Conservation (phyloP, 192 early-diverging fungal genomes). For the Jimgerdemannia lactiflua region DNA sequence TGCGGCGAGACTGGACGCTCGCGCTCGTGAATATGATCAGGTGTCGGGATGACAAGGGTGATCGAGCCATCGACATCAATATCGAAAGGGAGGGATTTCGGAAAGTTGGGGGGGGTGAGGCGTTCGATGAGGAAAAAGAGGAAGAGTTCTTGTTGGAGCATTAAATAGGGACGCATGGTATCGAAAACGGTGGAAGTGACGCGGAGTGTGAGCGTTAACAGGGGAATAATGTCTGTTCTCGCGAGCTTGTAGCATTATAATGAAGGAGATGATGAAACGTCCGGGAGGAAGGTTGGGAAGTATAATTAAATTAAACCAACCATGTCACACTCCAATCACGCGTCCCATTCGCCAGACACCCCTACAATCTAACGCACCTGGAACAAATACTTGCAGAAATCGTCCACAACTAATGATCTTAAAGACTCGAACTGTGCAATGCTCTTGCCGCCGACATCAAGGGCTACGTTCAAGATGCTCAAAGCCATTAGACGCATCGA, state of each 20-base stretch:
- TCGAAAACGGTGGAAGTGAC: slow-evolving; percentile 70
- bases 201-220: slow-evolving; percentile 61
- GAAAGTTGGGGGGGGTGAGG: slow-evolving; percentile 33
- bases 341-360: background rate
- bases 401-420: slow-evolving; percentile 72
- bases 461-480: slow-evolving; percentile 78
- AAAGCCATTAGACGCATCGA: slow-evolving; percentile 89
- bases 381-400: slow-evolving; percentile 84
- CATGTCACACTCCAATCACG: background rate
- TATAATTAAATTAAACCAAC: background rate
- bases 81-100: slow-evolving; percentile 1
- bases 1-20: slow-evolving; percentile 12
- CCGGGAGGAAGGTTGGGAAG: background rate
- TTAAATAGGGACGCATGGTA: slow-evolving; percentile 62
- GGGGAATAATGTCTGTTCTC: slow-evolving; percentile 48
- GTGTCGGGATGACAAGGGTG: background rate
- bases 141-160: slow-evolving; percentile 79
- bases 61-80: background rate
- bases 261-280: slow-evolving; percentile 9
- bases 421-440: slow-evolving; percentile 62
- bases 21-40: background rate
- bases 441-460: slow-evolving; percentile 82
- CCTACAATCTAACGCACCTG: slow-evolving; percentile 46
- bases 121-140: slow-evolving; percentile 60
- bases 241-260: slow-evolving; percentile 23